Evolutionary conservation across 2,329 filamentous ascomycete genomes (phyloP), one percentile per base, ranked within the genome.

Genomic region (Penicillium crustosum): DNA sequence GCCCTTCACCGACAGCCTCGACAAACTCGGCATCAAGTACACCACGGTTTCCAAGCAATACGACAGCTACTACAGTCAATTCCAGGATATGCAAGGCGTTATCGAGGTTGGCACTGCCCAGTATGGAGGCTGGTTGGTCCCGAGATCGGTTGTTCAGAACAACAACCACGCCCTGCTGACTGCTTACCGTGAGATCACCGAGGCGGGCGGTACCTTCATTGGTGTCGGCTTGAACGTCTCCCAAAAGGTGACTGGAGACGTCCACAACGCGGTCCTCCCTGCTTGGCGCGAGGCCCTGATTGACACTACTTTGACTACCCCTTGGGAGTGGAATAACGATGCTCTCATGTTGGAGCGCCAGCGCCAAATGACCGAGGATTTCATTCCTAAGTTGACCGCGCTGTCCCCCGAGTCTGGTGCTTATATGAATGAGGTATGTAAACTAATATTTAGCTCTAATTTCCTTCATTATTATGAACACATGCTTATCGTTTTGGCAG

Each of bases 201-300:
- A 73, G 38, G 61, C 70, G 4, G 73, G 75, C 0, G 73, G 55
- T 3, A 65, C 66, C 1, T 71, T 77, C 48, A 71, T 75, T 45
- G 73, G 73, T 2, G 72, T 77, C 0, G 74, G 70, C 5, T 38
- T 78, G 49, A 76, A 78, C 50, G 75, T 75, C 2, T 75, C 75
- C 53, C 71, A 0, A 4, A 63, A 68, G n/a, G 62, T 73, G 0
- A 66, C 66, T 13, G 71, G 71, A 13, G 65, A 82, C 82, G 69
- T 72, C 1, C 54, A 73, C 47, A 79, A 79, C 50, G 66, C 77
- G 0, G 76, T 80, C 2, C 68, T 75, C 19, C 77, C 77, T 8
- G 74, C 70, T 9, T 79, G 76, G 77, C 68, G 78, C 5, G 68
- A 76, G 1, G 62, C 74, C 36, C 82, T 82, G 52, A 80, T 77